These are phyloP conservation scores for Mortierella sp. DNA, from an alignment of 371 early-diverging fungal genomes.

Conservation along the genomic window DNA sequence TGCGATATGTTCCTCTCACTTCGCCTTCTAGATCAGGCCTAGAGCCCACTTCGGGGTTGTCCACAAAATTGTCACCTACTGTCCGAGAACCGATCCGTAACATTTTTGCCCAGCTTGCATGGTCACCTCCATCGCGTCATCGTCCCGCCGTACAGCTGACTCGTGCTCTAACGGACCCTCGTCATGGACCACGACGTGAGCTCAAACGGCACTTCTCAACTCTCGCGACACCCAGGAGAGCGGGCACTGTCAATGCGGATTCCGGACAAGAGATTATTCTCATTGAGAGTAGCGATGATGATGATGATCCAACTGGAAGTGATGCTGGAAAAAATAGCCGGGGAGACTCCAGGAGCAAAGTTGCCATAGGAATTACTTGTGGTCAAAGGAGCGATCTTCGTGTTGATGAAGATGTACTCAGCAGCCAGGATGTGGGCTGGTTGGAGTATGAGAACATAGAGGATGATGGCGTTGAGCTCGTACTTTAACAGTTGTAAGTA, in stretches of 20 bases:
- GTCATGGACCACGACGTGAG: neutral
- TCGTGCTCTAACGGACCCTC: constrained; percentile 8
- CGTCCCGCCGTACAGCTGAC: neutral
- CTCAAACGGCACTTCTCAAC: neutral
- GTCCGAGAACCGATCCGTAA: constrained; percentile 3
- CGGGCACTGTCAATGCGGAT: neutral
- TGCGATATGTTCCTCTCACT: neutral
- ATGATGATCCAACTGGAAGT: neutral
- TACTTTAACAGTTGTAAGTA: neutral
- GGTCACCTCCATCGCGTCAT: constrained; percentile 26
- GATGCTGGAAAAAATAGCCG: neutral
- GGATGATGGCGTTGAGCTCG: neutral
- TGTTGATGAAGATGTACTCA: neutral
- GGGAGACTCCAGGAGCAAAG: neutral
- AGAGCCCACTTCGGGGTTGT: neutral
- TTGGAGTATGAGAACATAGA: constrained; percentile 1
- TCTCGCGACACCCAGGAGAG: neutral
- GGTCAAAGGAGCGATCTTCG: neutral
- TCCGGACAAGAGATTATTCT: constrained; percentile 21
- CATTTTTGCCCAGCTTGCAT: constrained; percentile 35
- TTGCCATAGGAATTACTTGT: neutral
- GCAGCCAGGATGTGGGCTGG: constrained; percentile 7
- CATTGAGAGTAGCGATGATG: constrained; percentile 26
- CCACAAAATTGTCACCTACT: no score
- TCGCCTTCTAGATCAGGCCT: neutral